Conservation (phyloP, 73 alveolate genomes). For the Symbiodinium natans region DNA sequence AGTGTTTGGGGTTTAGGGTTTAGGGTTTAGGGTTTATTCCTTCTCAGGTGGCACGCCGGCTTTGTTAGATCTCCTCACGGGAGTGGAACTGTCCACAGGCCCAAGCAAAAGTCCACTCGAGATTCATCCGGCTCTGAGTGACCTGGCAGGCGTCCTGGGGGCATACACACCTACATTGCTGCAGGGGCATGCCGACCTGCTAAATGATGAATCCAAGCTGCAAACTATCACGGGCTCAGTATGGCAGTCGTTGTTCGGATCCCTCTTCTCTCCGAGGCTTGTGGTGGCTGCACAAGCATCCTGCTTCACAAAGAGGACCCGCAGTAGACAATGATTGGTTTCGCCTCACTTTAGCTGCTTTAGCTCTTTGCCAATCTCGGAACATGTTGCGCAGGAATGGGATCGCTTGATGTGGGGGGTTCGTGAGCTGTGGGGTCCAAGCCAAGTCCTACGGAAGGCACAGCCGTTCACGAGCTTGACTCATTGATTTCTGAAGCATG, state of each 20-base stretch:
- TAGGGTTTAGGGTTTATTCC: not conserved
- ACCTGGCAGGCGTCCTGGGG: constrained; percentile 69
- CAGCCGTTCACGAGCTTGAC: not conserved
- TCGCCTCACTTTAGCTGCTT: not conserved
- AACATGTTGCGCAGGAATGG: constrained; percentile 35
- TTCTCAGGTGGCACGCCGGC: constrained; percentile 73
- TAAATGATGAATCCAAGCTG: not conserved
- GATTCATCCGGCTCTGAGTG: too few relatives aligned
- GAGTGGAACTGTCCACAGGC: constrained; percentile 60
- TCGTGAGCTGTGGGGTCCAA: constrained; percentile 89
- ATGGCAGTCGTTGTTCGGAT: too few relatives aligned
- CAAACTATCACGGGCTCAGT: too few relatives aligned
- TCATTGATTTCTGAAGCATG: not conserved
- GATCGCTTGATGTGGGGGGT: constrained; percentile 55
- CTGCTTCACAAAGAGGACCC: constrained; percentile 48
- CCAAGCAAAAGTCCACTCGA: too few relatives aligned
- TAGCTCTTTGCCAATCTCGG: not conserved
- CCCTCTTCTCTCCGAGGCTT: not conserved
- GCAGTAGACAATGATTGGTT: not conserved
- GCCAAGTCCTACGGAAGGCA: constrained; percentile 90
- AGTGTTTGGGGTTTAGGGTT: not conserved
- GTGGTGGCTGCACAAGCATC: constrained; percentile 20
- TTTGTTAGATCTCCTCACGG: constrained; percentile 59
- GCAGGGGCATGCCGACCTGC: constrained; percentile 26
- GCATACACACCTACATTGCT: constrained; percentile 44